Conservation (phyloP, 768 basidiomycete species). For the Boletus subparvulus region DNA sequence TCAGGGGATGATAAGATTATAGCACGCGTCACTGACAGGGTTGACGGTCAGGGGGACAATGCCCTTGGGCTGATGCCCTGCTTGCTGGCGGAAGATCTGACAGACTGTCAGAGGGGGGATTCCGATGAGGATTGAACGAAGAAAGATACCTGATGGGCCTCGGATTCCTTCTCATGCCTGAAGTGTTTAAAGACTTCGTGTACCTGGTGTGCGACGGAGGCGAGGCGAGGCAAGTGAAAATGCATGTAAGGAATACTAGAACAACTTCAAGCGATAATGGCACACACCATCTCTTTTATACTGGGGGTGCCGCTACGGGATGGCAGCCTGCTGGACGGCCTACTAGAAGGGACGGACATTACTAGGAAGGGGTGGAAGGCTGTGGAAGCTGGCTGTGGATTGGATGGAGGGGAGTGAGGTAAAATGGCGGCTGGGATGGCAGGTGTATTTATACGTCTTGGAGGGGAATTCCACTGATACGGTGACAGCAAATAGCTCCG, state of each 20-base stretch:
- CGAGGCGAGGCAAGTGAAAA: conserved; percentile 28
- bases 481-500: neutral
- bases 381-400: conserved; percentile 1
- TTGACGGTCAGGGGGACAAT: conserved; percentile 68
- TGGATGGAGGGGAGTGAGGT: conserved; percentile 15
- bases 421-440: conserved; percentile 10
- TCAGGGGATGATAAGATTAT: neutral
- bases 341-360: conserved; percentile 29
- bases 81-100: conserved; percentile 74
- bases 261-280: neutral
- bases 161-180: conserved; percentile 80
- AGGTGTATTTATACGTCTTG: conserved; percentile 22
- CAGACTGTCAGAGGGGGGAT: conserved; percentile 1
- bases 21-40: conserved; percentile 44
- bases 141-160: conserved; percentile 71
- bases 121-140: neutral
- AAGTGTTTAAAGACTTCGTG: conserved; percentile 64
- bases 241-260: conserved; percentile 19
- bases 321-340: conserved; percentile 28
- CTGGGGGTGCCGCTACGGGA: conserved; percentile 41
- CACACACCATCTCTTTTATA: conserved; percentile 45
- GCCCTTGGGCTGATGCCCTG: conserved; percentile 68
- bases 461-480: neutral
- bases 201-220: conserved; percentile 53
- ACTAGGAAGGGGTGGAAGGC: neutral